Evolutionary conservation across 2,329 filamentous ascomycete species (phyloP), one percentile per base, ranked within the genome.

Genomic region (Leptographium wingfieldii): DNA sequence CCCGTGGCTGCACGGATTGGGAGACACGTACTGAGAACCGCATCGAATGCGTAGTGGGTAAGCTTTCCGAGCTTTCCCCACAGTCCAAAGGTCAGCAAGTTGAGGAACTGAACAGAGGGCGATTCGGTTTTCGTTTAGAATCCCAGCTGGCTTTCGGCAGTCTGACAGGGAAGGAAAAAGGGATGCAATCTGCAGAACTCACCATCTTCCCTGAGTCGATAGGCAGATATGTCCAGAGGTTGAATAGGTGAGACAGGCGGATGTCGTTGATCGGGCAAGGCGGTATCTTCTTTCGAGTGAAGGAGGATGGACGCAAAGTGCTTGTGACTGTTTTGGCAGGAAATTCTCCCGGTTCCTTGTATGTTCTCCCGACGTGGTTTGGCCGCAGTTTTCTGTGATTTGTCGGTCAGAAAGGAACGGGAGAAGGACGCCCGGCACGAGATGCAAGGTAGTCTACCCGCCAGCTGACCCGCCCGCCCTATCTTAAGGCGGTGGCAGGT

Each of bases 21-120:
- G 59, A 55, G 55, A 55, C 12, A 79, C 87, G 68, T 83, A 94
- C 90, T 79, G 68, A 97, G 84, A 67, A 97, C 90, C 65, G 92
- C 92, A 76, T 97, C 92, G 73, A 97, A 92, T 70, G 91, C 90
- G 78, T 95, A 96, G 78, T 97, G 92, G 72, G 89, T 88, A 69
- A 97, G 77, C 74, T 88, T 86, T 79, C 92, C 92, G 76, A 97
- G 81, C 92, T 96, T 86, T 76, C 77, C 79, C 80, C 77, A 83
- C 67, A 85, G 76, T 73, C 80, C 83, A 76, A 87, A 80, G 72
- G 82, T 84, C 78, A 85, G 82, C 74, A 84, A 78, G 76, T 84
- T 79, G 76, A 85, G 80, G 73, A 85, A 74, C 80, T 84, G 73
- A 71, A 59, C 65, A 65, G 68, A 65, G 67, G 71, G 60, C 54